These are phyloP conservation scores for Xanthoconium purpureum DNA, from an alignment of 768 basidiomycete species.

Conservation along the genomic window DNA sequence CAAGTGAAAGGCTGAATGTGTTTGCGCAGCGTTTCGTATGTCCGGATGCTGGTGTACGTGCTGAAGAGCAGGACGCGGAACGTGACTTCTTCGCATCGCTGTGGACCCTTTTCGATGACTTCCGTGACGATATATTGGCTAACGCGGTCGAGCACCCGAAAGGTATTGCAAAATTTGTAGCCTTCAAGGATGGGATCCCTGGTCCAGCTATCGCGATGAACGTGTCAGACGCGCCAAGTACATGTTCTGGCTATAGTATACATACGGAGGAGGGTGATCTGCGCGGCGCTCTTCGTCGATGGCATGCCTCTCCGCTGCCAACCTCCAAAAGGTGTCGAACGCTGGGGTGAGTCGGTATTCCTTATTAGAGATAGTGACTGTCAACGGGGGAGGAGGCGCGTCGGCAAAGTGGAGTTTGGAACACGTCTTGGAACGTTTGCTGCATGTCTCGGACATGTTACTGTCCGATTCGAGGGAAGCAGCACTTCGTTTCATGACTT, in stretches of 20 bases:
- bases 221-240: slow-evolving; percentile 13
- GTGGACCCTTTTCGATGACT: slow-evolving; percentile 68
- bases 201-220: slow-evolving; percentile 55
- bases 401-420: slow-evolving; percentile 18
- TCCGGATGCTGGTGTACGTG: slow-evolving; percentile 65
- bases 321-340: slow-evolving; percentile 61
- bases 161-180: slow-evolving; percentile 71
- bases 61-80: slow-evolving; percentile 76
- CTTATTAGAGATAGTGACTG: slow-evolving; percentile 35
- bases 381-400: slow-evolving; percentile 23
- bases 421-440: slow-evolving; percentile 25
- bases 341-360: slow-evolving; percentile 45
- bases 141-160: slow-evolving; percentile 67
- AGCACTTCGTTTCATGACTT: slow-evolving; percentile 23
- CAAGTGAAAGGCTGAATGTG: slow-evolving; percentile 60
- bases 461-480: slow-evolving; percentile 5
- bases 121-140: slow-evolving; percentile 67
- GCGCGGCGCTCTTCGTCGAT: slow-evolving; percentile 54
- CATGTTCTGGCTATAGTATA: slow-evolving; percentile 4
- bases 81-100: slow-evolving; percentile 55
- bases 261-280: slow-evolving; percentile 52
- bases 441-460: slow-evolving; percentile 5
- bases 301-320: slow-evolving; percentile 54
- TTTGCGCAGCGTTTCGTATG: slow-evolving; percentile 59
- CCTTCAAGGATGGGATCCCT: slow-evolving; percentile 52